Evolutionary conservation across 164 flowering plant genomes (phyloP).

Genomic region (Piper longum): DNA sequence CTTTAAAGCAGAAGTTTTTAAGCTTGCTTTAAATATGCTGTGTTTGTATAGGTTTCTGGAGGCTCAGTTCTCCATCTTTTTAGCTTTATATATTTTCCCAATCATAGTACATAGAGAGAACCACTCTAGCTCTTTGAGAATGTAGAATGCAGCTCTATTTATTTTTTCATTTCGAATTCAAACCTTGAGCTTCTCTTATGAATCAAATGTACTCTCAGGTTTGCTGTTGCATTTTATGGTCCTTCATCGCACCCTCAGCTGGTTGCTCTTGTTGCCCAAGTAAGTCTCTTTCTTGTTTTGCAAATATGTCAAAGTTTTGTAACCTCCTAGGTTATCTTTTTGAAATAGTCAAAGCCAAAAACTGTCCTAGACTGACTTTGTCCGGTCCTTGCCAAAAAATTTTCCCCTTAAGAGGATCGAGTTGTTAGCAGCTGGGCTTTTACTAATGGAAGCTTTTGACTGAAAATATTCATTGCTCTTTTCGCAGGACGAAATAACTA

Average conservation of each 20-base stretch:
- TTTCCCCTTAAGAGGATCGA: too few relatives aligned
- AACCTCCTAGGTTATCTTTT: neutral
- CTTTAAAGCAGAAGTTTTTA: too few relatives aligned
- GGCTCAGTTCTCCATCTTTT: neutral
- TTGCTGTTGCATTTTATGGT: conserved; percentile 87
- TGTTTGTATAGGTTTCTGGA: too few relatives aligned
- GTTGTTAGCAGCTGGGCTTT: too few relatives aligned
- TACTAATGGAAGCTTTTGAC: too few relatives aligned
- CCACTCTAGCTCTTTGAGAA: neutral
- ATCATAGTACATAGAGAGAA: neutral
- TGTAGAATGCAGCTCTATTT: neutral
- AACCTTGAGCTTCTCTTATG: neutral
- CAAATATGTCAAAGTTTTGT: neutral
- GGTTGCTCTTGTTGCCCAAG: conserved; percentile 96
- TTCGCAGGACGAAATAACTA: conserved; percentile 64
- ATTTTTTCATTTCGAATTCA: neutral
- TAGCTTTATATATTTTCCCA: neutral
- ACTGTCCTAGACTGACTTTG: too few relatives aligned
- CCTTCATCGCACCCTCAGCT: conserved; percentile 55
- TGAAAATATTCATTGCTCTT: neutral
- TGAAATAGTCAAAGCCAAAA: neutral
- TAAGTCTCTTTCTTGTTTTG: conserved; percentile 19
- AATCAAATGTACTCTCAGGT: conserved; percentile 26
- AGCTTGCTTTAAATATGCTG: too few relatives aligned
- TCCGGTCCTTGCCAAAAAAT: too few relatives aligned